Base-by-base conservation (phyloP, 257 asterid species). In the Buddleja alternifolia region DNA sequence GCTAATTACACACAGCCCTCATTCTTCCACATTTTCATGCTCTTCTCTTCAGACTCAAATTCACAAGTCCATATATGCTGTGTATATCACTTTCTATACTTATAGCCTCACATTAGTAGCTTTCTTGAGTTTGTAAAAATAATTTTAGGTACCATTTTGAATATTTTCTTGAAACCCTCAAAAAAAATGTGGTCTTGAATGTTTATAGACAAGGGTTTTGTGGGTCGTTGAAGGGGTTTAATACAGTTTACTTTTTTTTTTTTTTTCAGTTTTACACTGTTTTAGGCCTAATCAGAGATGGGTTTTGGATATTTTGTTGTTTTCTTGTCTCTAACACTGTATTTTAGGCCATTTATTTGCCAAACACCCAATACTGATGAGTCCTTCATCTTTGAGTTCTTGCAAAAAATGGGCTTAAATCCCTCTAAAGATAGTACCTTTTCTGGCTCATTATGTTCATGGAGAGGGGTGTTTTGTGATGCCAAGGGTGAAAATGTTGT, bases 381-480 rank as follows among this genome's bases (percentile, higher is more conserved):
- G 65, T 90, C 64, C 44, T 82, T 76, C 68, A 73, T 88, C 57
- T 70, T 67, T 74, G 89, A 83, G 24, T 88, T 90, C 81, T 84
- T 88, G 65, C 90, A 82, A 46, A 80, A 90, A 73, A 86, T 86
- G 92, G 90, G 86, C 36, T 63, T 84, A 46, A 77, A 68, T 24
- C 75, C 78, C 32, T 62, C 85, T 25, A 60, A 70, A 61, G 69
- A 37, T 25, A 53, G 59, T 42, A 72, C 61, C 72, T 86, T 87
- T 73, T 78, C 89, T 75, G 85, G 83, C 64, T 73, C 78, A 15
- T 70, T 83, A 54, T 93, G 99, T 78, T 87, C 87, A 64, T 85
- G 92, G 92, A 73, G 71, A 81, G 93, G 95, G 25, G 92, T 93
- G 19, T 52, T 59, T 48, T 93, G 97, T 84, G 97, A 86, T 84